A percentile compares a stretch with the other conserved stretches of the same genome.
Conservation (phyloP, 495 filamentous ascomycete species). For the Tuber microsphaerosporum region DNA sequence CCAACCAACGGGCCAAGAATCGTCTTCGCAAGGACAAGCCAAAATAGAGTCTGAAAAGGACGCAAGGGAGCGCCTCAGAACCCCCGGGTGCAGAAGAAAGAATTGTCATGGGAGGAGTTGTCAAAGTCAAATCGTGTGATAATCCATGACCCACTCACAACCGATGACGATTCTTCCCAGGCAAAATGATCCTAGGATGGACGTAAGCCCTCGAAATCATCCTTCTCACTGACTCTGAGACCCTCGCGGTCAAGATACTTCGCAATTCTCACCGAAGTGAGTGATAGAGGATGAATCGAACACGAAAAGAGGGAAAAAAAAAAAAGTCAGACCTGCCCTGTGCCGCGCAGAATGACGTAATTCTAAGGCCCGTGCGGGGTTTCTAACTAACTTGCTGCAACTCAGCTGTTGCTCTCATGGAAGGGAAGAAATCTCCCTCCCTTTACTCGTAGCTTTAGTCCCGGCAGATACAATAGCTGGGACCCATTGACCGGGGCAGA, state of each 20-base stretch:
- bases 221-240: neutral
- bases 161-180: neutral
- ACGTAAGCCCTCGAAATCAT: neutral
- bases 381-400: neutral
- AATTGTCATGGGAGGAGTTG: neutral
- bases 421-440: neutral
- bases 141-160: neutral
- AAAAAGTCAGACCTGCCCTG: neutral
- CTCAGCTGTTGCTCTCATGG: neutral
- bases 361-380: neutral
- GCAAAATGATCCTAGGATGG: neutral
- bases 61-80: neutral
- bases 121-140: neutral
- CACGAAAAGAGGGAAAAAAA: neutral
- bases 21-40: neutral
- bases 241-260: neutral
- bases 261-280: neutral
- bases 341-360: neutral
- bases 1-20: neutral
- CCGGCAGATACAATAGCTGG: neutral
- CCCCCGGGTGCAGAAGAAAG: neutral
- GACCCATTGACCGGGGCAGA: neutral
- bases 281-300: neutral
- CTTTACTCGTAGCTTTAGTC: neutral
- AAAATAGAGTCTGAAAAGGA: neutral